Base-by-base conservation (phyloP, 2,329 filamentous ascomycete genomes). In the Plectosphaerella plurivora region DNA sequence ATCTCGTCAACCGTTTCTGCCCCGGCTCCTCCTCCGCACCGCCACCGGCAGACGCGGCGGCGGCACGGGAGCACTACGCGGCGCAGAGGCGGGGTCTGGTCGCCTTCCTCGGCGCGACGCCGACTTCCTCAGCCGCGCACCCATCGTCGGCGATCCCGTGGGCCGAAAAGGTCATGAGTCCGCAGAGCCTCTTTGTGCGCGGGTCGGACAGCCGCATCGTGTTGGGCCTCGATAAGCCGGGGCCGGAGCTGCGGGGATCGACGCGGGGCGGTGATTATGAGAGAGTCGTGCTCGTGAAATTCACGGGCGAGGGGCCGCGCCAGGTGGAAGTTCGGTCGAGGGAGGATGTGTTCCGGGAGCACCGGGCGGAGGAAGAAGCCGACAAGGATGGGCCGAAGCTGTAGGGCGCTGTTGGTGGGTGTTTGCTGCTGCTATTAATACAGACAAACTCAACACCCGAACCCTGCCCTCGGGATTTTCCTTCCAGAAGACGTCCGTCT, bases 131-230 rank as follows among this genome's bases (percentile, higher is more conserved):
- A 3, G 65, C 66, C 37, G 58, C 60, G 39, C 72, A 81, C 41
- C 63, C 62, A 1, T 76, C 76, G 15, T 66, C 73, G 5, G 42
- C 53, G 28, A 79, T 81, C n/a, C 63, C 77, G 0, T 86, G 81
- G 82, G 72, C 68, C 0, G 76, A 84, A 5, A 84, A 85, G 64
- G 77, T 79, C n/a, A 86, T 87, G 52, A 78, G 78, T 56, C 83
- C 84, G 4, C 67, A 70, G 3, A 67, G 67, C 12, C 50, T 83
- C 8, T 72, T 78, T 16, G 60, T 77, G 52, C 66, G 73, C 45
- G 66, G 68, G 46, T 61, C 63, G 3, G 78, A 80, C 52, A 71
- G 71, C 11, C 69, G 79, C 49, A 61, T 73, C 11, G 77, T 86
- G 3, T 61, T 87, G 39, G 78, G 70, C 0, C 62, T 88, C n/a